Percentiles rank a stretch among this genome's conserved stretches.
These are phyloP conservation scores for Fusarium buharicum DNA, from an alignment of 2,329 filamentous ascomycete genomes.

Conservation along the genomic window DNA sequence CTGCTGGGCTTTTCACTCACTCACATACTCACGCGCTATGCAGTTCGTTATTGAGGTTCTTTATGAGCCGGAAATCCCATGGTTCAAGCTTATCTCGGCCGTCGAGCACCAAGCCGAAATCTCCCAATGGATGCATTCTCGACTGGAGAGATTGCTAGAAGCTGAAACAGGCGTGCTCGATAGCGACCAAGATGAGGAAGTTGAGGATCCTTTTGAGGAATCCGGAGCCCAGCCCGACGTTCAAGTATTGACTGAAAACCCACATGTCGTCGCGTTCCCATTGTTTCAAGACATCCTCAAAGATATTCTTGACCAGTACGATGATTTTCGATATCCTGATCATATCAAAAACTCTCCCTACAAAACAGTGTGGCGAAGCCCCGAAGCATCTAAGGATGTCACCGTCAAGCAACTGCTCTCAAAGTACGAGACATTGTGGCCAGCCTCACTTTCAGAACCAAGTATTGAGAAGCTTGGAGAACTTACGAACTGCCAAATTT, in stretches of 20 bases:
- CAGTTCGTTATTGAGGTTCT: conserved; percentile 47
- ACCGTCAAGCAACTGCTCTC: conserved; percentile 28
- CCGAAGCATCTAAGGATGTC: conserved; percentile 24
- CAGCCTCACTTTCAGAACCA: background rate
- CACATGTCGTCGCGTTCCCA: conserved; percentile 43
- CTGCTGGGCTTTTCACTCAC: too few species aligned
- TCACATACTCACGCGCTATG: background rate
- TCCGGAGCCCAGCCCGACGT: conserved; percentile 31
- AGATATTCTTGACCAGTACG: conserved; percentile 18
- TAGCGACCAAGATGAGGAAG: conserved; percentile 1
- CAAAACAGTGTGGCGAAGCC: conserved; percentile 45
- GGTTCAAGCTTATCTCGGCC: conserved; percentile 49
- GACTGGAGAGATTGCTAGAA: conserved; percentile 37
- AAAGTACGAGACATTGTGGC: conserved; percentile 30
- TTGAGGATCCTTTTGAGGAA: background rate
- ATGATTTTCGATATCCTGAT: conserved; percentile 39
- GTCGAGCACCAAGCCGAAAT: conserved; percentile 22
- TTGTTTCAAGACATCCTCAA: conserved; percentile 5
- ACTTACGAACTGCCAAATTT: conserved; percentile 36
- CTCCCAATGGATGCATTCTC: conserved; percentile 28
- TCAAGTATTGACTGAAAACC: conserved; percentile 20
- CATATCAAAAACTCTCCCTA: conserved; percentile 23
- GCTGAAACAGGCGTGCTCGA: conserved; percentile 31
- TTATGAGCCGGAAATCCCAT: conserved; percentile 51
- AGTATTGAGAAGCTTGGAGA: conserved; percentile 28